Conservation (phyloP, 306 rosid species). For the Pterocarpus macrocarpus region DNA sequence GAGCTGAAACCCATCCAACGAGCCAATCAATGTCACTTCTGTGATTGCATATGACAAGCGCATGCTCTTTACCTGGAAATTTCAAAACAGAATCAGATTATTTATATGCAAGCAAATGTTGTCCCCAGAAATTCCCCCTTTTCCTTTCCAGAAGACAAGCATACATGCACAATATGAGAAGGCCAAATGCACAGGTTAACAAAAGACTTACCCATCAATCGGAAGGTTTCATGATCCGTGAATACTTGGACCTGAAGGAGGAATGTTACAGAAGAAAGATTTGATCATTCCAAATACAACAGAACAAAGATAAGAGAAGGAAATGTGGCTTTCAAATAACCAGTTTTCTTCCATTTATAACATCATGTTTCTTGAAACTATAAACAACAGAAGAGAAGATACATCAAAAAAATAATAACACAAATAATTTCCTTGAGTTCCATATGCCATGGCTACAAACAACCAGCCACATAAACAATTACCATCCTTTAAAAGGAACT, state of each 20-base stretch:
- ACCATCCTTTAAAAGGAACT: not conserved
- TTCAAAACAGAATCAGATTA: conserved; percentile 40
- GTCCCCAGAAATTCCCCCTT: not conserved
- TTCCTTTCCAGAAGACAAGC: conserved; percentile 6
- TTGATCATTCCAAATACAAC: conserved; percentile 39
- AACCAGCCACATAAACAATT: conserved; percentile 15
- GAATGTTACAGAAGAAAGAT: conserved; percentile 47
- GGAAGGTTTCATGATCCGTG: conserved; percentile 78
- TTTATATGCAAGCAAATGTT: conserved; percentile 27
- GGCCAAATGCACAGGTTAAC: conserved; percentile 22
- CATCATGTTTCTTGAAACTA: conserved; percentile 17
- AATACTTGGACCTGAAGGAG: conserved; percentile 73
- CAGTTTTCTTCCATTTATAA: conserved; percentile 21
- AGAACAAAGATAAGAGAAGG: conserved; percentile 5
- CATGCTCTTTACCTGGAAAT: conserved; percentile 90
- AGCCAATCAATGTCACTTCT: conserved; percentile 99
- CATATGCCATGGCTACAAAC: conserved; percentile 1
- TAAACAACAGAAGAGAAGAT: not conserved
- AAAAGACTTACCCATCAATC: conserved; percentile 77
- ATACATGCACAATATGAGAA: conserved; percentile 1
- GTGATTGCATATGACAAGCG: conserved; percentile 86
- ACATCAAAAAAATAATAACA: not conserved
- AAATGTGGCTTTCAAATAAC: conserved; percentile 15
- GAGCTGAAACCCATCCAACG: conserved; percentile 95
- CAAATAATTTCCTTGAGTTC: not conserved